Evolutionary conservation across 2,329 filamentous ascomycete genomes (phyloP).

Genomic region (Calonectria multiphialidica): DNA sequence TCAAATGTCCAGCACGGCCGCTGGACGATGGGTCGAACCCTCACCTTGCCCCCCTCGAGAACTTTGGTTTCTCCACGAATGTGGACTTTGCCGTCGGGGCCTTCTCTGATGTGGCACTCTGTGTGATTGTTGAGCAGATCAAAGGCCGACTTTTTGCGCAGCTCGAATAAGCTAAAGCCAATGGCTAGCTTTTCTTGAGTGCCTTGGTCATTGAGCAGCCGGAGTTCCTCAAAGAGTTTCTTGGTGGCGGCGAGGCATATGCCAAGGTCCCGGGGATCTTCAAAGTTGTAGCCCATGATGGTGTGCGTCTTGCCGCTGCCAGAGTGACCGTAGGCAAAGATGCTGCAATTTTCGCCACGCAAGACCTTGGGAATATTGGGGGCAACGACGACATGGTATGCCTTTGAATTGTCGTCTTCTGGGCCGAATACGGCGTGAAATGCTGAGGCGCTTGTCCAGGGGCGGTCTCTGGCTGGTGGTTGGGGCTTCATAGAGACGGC

Average conservation of each 20-base stretch:
- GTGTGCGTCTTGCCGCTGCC: slow-evolving; percentile 93
- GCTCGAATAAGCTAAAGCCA: slow-evolving; percentile 54
- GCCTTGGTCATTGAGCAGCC: slow-evolving; percentile 37
- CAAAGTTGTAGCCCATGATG: slow-evolving; percentile 66
- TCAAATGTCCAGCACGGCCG: slow-evolving; percentile 52
- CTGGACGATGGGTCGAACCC: slow-evolving; percentile 53
- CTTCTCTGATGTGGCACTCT: slow-evolving; percentile 56
- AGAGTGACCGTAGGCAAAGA: slow-evolving; percentile 94
- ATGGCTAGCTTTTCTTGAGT: slow-evolving; percentile 43
- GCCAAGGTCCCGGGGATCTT: slow-evolving; percentile 48
- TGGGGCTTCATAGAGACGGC: neutral
- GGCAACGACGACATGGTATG: neutral
- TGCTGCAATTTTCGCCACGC: slow-evolving; percentile 48
- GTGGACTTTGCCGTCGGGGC: slow-evolving; percentile 52
- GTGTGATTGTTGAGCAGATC: slow-evolving; percentile 54
- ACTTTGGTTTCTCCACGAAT: slow-evolving; percentile 57
- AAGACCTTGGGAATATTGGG: neutral
- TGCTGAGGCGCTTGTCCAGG: neutral
- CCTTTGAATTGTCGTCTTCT: neutral
- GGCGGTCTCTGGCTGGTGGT: neutral
- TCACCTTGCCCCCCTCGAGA: slow-evolving; percentile 53
- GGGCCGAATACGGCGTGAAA: neutral
- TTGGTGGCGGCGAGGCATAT: slow-evolving; percentile 51
- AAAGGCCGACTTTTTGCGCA: slow-evolving; percentile 55
- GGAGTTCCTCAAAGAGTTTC: slow-evolving; percentile 43